Conservation (phyloP, 495 filamentous ascomycete genomes). For the Sporormia fimetaria region DNA sequence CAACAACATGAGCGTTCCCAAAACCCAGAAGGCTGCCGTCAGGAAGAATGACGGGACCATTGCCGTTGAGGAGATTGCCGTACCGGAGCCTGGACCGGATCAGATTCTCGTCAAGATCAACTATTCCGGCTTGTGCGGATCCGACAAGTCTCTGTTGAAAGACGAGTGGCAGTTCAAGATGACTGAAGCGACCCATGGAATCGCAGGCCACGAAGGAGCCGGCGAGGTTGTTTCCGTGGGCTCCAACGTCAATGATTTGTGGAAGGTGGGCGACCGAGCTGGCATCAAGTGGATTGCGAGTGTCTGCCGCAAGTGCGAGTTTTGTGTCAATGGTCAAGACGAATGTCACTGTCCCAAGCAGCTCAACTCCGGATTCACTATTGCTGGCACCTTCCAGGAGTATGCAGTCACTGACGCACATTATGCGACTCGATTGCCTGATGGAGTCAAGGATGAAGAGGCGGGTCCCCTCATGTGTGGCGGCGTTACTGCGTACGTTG, state of each 20-base stretch:
- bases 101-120: slow-evolving; percentile 15
- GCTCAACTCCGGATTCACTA: slow-evolving; percentile 24
- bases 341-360: slow-evolving; percentile 28
- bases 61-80: slow-evolving; percentile 1
- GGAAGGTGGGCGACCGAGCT: slow-evolving; percentile 26
- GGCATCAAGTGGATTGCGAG: slow-evolving; percentile 28
- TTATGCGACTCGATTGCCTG: slow-evolving; percentile 26
- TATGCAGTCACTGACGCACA: slow-evolving; percentile 23
- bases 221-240: slow-evolving; percentile 26
- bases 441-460: slow-evolving; percentile 28
- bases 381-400: slow-evolving; percentile 28
- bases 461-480: slow-evolving; percentile 31
- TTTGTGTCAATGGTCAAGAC: slow-evolving; percentile 26
- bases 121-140: slow-evolving; percentile 21
- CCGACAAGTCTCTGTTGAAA: slow-evolving; percentile 20
- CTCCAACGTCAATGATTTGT: slow-evolving; percentile 20
- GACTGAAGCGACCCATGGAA: slow-evolving; percentile 23
- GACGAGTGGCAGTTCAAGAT: slow-evolving; percentile 25
- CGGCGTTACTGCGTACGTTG: slow-evolving; percentile 31
- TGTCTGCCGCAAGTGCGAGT: slow-evolving; percentile 28
- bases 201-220: slow-evolving; percentile 30
- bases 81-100: slow-evolving; percentile 4
- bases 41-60: neutral
- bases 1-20: slow-evolving; percentile 8
- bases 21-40: slow-evolving; percentile 10